Base-by-base conservation (phyloP, 768 basidiomycete species). In the Agaricus blazei region DNA sequence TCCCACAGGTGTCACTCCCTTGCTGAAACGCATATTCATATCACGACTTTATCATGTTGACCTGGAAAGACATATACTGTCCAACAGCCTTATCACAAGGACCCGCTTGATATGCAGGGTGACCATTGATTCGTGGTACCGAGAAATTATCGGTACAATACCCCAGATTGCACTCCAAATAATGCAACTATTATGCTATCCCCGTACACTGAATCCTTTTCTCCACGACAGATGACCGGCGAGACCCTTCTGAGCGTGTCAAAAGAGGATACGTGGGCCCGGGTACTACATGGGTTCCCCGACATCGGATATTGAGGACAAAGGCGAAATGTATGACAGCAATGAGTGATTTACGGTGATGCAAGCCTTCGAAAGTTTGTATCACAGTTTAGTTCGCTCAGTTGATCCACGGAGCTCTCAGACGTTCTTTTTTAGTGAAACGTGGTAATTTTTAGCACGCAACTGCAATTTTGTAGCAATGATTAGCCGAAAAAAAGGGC, bases 261-360 rank as follows among this genome's bases (percentile, higher is more conserved):
- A 34, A 52, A 34, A 43, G 51, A 36, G 12, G 31, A 41, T 23
- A 38, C 34, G 7, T 46, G 37, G 46, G 36, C 54, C 54, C 54
- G 47, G 38, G 47, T 55, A 55, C 19, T 31, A 14, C n/a, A 23
- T 24, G 27, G 27, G 41, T 41, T 40, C 40, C 43, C 54, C 54
- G 54, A 55, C 40, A 28, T 55, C 54, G 54, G 54, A 48, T 55
- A 26, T 42, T n/a, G 14, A 7, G 41, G 5, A n/a, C n/a, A 23
- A 4, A 24, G 44, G 26, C 44, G 19, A 45, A 12, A 7, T 8
- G n/a, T 23, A 24, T 45, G n/a, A 24, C 24, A 24, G 41, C 41
- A 43, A 15, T 7, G 41, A 37, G 7, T 8, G 36, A 19, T 19
- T 19, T 19, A 19, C 19, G 19, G 36, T 37, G 14, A 37, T 37